Evolutionary conservation across 176 grass and related monocot species (phyloP).

Genomic region (Ananas comosus): DNA sequence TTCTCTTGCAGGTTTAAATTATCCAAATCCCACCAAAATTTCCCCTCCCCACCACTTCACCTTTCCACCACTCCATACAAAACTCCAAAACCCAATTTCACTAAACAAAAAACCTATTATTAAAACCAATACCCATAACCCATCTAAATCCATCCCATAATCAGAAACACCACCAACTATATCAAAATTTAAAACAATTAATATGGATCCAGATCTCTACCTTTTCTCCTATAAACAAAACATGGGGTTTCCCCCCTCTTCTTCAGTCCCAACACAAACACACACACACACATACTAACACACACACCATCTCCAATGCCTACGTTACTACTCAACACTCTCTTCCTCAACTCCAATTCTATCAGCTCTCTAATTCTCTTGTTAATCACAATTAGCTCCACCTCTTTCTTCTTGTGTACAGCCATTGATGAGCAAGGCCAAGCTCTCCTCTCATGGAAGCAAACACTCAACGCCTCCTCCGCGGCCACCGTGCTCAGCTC

Average conservation of each 20-base stretch:
- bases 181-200: constrained; percentile 14
- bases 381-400: constrained; percentile 17
- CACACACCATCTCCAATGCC: constrained; percentile 29
- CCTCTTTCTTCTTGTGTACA: constrained; percentile 29
- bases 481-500: constrained; percentile 37
- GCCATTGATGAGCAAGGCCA: constrained; percentile 51
- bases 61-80: constrained; percentile 7
- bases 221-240: constrained; percentile 93
- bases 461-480: constrained; percentile 27
- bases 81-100: constrained; percentile 17
- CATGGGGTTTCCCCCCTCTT: constrained; percentile 45
- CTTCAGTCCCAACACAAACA: constrained; percentile 65
- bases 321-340: background rate
- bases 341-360: background rate
- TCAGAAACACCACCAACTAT: constrained; percentile 2
- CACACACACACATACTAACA: constrained; percentile 4
- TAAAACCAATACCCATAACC: background rate
- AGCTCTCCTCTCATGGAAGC: constrained; percentile 75
- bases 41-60: constrained; percentile 13
- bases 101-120: constrained; percentile 2
- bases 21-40: constrained; percentile 13
- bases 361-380: constrained; percentile 24
- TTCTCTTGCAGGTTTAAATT: constrained; percentile 25
- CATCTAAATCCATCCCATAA: constrained; percentile 21
- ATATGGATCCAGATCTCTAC: constrained; percentile 92